These are phyloP conservation scores for Orychophragmus violaceus DNA, from an alignment of 345 rosid species.

Conservation along the genomic window DNA sequence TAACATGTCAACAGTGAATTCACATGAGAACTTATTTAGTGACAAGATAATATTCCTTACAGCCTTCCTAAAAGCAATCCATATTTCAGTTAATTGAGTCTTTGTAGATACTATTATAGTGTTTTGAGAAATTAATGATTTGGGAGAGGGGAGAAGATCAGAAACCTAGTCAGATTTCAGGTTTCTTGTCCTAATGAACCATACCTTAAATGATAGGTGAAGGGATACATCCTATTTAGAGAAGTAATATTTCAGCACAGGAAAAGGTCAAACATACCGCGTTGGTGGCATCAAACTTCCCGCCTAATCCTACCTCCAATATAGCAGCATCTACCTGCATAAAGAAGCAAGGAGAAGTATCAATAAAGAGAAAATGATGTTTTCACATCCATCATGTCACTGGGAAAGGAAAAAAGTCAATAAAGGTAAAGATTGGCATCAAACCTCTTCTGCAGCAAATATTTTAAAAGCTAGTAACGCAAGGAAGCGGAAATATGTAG, in stretches of 20 bases:
- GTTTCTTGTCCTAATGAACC: slow-evolving; percentile 1
- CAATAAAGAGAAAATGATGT: no score
- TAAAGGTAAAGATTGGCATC: no score
- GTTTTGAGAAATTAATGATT: not conserved
- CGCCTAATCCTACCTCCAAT: slow-evolving; percentile 95
- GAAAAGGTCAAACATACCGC: slow-evolving; percentile 29
- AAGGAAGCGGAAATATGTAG: no score
- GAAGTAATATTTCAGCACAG: not conserved
- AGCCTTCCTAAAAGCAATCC: not conserved
- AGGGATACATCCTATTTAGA: not conserved
- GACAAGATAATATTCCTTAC: not conserved
- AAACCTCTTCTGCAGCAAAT: no score
- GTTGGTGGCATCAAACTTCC: no score
- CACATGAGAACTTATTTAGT: slow-evolving; percentile 6
- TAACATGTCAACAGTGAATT: slow-evolving; percentile 17
- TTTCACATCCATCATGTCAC: no score
- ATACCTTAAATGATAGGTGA: not conserved
- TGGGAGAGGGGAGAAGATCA: not conserved
- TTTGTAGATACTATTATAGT: not conserved
- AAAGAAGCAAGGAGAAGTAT: no score
- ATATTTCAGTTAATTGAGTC: not conserved
- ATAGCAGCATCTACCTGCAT: slow-evolving; percentile 91
- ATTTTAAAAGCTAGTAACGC: no score
- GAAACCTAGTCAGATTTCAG: not conserved
- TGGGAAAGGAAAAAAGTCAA: no score